Evolutionary conservation across 139 green algal genomes (phyloP), one percentile per base, ranked within the genome.

Genomic region (Micractinium sp.): DNA sequence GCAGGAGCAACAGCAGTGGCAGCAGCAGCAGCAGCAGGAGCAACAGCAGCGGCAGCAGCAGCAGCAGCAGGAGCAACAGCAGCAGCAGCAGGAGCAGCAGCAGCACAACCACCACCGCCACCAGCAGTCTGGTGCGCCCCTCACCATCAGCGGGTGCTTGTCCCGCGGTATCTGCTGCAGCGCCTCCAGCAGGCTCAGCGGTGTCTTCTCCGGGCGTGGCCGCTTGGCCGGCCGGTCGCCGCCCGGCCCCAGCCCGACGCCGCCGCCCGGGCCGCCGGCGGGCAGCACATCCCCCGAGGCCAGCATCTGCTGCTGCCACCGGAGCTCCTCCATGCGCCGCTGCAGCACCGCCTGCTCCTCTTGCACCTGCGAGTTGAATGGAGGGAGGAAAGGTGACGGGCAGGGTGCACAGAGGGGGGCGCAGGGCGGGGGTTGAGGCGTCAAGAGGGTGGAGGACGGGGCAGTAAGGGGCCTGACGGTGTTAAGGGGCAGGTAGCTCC

Each of bases 91-190:
- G 27, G 3, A 19, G 69, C 27, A 33, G 27, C 25, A 38, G 73
- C n/a, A 75, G 5, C 19, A 33, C 23, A 27, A 4, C 27, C 39
- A 1, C 4, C 20, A 63, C 20, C 23, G 66, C 3, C 20, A 20
- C 25, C 13, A 66, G 38, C 13, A 61, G 39, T 3, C 4, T 5
- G 38, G 77, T 38, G 7, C 13, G 1, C 4, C 12, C 47, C 82
- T 25, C 82, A 87, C 82, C 82, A 87, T 87, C 2, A 87, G 61
- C 23, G 82, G 82, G 61, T 87, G 23, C 23, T 56, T 77, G 61
- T 76, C 82, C 9, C 16, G 61, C 4, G 35, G 35, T 14, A 87
- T 87, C 35, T 75, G 35, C 35, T 15, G 23, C 12, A 87, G 36
- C 23, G 82, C 82, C 82, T 60, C 22, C 61, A 39, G 25, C 38